Percentiles rank a stretch among this genome's conserved stretches.
phyloP scores from a whole-genome alignment of 192 early-diverging fungal species.

The Podila epicladia region DNA sequence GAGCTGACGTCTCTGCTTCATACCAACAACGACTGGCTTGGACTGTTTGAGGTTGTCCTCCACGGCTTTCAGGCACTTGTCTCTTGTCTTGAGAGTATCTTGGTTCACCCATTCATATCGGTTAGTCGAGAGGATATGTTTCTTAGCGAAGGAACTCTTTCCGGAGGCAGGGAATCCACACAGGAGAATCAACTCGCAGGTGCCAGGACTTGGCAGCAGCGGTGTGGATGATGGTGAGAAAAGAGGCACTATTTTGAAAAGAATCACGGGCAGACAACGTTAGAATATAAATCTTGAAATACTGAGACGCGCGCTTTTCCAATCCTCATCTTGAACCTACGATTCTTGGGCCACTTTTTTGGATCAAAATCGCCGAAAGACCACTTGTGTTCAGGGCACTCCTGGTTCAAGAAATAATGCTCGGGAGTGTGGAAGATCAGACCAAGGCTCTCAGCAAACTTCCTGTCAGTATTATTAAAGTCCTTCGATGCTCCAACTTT shows the following conservation, averaged over 20 bases:
- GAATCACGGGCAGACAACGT: constrained; percentile 4
- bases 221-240: constrained; percentile 48
- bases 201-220: constrained; percentile 30
- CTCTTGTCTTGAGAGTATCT: constrained; percentile 80
- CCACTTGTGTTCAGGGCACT: constrained; percentile 51
- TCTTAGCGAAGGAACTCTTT: constrained; percentile 78
- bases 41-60: constrained; percentile 61
- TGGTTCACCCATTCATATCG: constrained; percentile 78
- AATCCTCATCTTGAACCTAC: constrained; percentile 16
- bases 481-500: constrained; percentile 70
- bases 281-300: background rate
- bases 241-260: constrained; percentile 31
- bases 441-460: constrained; percentile 52
- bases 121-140: constrained; percentile 68
- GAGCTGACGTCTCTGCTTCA: background rate
- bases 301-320: background rate
- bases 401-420: constrained; percentile 70
- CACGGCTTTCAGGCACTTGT: constrained; percentile 75
- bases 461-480: constrained; percentile 83
- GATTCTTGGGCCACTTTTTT: constrained; percentile 38
- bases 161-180: constrained; percentile 89
- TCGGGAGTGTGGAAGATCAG: constrained; percentile 88
- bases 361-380: constrained; percentile 62
- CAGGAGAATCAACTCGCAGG: constrained; percentile 72
- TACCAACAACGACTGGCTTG: constrained; percentile 78